Evolutionary conservation across 2,329 filamentous ascomycete species (phyloP).

Genomic region (Aspergillus ochraceus): DNA sequence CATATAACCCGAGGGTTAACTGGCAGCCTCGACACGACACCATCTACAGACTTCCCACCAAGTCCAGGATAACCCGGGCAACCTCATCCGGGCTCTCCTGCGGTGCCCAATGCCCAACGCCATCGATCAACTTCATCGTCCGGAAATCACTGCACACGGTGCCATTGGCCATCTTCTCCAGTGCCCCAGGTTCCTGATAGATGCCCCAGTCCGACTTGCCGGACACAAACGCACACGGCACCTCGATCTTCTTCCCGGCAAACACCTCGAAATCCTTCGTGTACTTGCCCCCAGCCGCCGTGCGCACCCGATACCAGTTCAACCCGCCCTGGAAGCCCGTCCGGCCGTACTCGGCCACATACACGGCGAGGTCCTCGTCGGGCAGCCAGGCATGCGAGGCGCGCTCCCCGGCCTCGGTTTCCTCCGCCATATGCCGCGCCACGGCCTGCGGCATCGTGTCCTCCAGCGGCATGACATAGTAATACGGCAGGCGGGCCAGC

Average conservation of each 20-base stretch:
- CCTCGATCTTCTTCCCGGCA: conserved; percentile 60
- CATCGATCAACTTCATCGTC: conserved; percentile 55
- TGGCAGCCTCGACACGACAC: neutral
- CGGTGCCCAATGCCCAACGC: conserved; percentile 69
- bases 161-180: conserved; percentile 55
- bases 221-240: conserved; percentile 62
- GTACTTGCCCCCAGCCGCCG: conserved; percentile 46
- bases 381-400: conserved; percentile 53
- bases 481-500: conserved; percentile 62
- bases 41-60: conserved; percentile 30
- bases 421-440: conserved; percentile 53
- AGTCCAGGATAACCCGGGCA: conserved; percentile 47
- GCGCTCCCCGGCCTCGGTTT: conserved; percentile 44
- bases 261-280: conserved; percentile 58
- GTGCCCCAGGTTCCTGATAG: conserved; percentile 64
- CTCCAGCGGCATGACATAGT: conserved; percentile 65
- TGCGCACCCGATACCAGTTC: conserved; percentile 67
- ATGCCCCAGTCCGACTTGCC: conserved; percentile 67
- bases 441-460: conserved; percentile 62
- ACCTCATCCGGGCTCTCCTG: conserved; percentile 63
- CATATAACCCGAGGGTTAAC: neutral
- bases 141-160: conserved; percentile 55
- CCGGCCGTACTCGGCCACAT: conserved; percentile 60
- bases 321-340: conserved; percentile 66
- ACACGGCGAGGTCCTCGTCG: conserved; percentile 59